Percentiles rank a stretch among this genome's conserved stretches.
Evolutionary conservation across 768 basidiomycete species (phyloP).

Genomic region (Holtermanniella nyarrowii): DNA sequence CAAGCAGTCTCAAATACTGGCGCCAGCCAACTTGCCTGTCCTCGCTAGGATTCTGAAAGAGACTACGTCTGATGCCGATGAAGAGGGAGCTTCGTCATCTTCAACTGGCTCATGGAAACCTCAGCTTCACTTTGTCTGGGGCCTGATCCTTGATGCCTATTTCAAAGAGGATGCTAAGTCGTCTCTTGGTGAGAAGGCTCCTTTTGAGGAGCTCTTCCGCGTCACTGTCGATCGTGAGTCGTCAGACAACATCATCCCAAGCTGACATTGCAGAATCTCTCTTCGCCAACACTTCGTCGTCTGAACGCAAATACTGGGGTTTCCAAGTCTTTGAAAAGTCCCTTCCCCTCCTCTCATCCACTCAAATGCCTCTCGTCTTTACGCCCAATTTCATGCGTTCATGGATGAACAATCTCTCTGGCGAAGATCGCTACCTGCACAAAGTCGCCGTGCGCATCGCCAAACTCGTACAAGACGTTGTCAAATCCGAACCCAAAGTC

Average conservation of each 20-base stretch:
- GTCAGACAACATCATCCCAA: not conserved
- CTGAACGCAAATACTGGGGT: slow-evolving; percentile 90
- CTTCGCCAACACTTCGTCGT: slow-evolving; percentile 70
- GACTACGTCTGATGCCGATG: slow-evolving; percentile 49
- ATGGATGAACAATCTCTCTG: slow-evolving; percentile 91
- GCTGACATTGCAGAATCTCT: slow-evolving; percentile 55
- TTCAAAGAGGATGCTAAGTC: slow-evolving; percentile 46
- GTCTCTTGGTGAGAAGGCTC: slow-evolving; percentile 45
- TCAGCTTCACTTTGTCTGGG: slow-evolving; percentile 87
- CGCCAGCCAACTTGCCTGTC: slow-evolving; percentile 57
- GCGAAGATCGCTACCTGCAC: slow-evolving; percentile 76
- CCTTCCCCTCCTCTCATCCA: slow-evolving; percentile 54
- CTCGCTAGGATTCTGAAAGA: slow-evolving; percentile 69
- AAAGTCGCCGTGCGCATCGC: slow-evolving; percentile 78
- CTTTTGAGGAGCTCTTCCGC: slow-evolving; percentile 83
- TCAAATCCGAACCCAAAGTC: slow-evolving; percentile 62
- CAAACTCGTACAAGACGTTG: slow-evolving; percentile 61
- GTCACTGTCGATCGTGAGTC: slow-evolving; percentile 77
- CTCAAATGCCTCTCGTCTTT: slow-evolving; percentile 74
- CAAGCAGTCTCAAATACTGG: slow-evolving; percentile 61
- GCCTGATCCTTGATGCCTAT: slow-evolving; percentile 64
- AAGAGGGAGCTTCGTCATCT: slow-evolving; percentile 47
- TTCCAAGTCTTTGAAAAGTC: slow-evolving; percentile 81
- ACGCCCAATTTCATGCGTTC: slow-evolving; percentile 91
- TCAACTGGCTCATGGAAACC: slow-evolving; percentile 63